phyloP scores from a whole-genome alignment of 305 asterid species.

The Plantago lanceolata region DNA sequence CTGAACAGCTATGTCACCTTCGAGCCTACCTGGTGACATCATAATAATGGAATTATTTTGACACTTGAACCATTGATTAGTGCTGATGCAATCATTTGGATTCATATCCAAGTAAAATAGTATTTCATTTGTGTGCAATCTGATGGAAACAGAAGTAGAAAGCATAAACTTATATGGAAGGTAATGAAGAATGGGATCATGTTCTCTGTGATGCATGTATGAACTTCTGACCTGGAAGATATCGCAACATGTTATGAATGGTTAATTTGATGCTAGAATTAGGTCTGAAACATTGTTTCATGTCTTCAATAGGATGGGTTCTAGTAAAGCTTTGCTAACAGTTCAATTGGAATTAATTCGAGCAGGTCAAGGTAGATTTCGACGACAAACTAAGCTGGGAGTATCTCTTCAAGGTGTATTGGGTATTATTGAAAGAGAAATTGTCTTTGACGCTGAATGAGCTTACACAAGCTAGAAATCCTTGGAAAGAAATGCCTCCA shows the following conservation, averaged over 20 bases:
- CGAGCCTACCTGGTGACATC: too few species aligned
- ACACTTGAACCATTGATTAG: background rate
- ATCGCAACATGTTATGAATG: too few species aligned
- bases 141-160: conserved; percentile 10
- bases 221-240: too few species aligned
- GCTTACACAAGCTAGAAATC: conserved; percentile 63
- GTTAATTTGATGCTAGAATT: too few species aligned
- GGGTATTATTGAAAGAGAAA: conserved; percentile 66
- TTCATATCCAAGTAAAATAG: background rate
- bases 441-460: conserved; percentile 57
- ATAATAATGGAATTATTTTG: background rate
- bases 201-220: too few species aligned
- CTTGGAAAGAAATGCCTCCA: conserved; percentile 39
- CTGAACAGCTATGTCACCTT: too few species aligned
- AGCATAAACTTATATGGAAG: background rate
- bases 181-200: background rate
- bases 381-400: conserved; percentile 89
- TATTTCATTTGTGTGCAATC: too few species aligned
- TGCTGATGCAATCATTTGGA: conserved; percentile 12
- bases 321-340: conserved; percentile 18
- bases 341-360: conserved; percentile 18
- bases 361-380: conserved; percentile 82
- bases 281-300: background rate
- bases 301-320: background rate
- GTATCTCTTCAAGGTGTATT: conserved; percentile 85